Evolutionary conservation across 768 basidiomycete genomes (phyloP).

Genomic region (Gelatoporia subvermispora): DNA sequence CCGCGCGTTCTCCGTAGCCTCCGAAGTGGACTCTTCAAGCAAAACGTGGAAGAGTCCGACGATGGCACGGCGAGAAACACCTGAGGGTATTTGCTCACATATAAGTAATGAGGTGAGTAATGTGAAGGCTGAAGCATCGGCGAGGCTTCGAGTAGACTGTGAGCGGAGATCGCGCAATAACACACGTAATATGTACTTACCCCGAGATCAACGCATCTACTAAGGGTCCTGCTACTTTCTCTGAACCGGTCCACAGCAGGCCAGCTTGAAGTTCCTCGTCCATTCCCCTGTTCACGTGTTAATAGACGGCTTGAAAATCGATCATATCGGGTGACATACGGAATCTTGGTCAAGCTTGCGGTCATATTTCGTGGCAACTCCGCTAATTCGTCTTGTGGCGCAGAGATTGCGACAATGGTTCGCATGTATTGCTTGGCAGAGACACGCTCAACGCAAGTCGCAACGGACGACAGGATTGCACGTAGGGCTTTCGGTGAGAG

Average conservation of each 20-base stretch:
- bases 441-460: constrained; percentile 43
- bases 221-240: constrained; percentile 55
- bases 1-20: constrained; percentile 3
- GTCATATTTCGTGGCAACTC: constrained; percentile 27
- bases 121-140: constrained; percentile 23
- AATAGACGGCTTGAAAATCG: not conserved
- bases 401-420: constrained; percentile 60
- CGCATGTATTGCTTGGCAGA: constrained; percentile 57
- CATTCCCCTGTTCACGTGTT: constrained; percentile 33
- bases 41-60: not conserved
- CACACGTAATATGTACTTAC: constrained; percentile 31
- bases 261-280: constrained; percentile 42
- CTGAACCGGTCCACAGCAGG: constrained; percentile 45
- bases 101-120: constrained; percentile 29
- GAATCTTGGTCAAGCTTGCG: constrained; percentile 35
- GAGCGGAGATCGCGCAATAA: not conserved
- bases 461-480: constrained; percentile 51
- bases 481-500: constrained; percentile 56
- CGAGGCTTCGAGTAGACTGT: constrained; percentile 21
- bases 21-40: not conserved
- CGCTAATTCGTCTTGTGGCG: constrained; percentile 53
- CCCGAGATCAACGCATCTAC: constrained; percentile 33
- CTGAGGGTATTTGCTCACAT: constrained; percentile 15
- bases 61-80: constrained; percentile 16
- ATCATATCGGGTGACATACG: constrained; percentile 35